Conservation (phyloP, 2,329 filamentous ascomycete species). For the Coniosporium tulheliwenetii region DNA sequence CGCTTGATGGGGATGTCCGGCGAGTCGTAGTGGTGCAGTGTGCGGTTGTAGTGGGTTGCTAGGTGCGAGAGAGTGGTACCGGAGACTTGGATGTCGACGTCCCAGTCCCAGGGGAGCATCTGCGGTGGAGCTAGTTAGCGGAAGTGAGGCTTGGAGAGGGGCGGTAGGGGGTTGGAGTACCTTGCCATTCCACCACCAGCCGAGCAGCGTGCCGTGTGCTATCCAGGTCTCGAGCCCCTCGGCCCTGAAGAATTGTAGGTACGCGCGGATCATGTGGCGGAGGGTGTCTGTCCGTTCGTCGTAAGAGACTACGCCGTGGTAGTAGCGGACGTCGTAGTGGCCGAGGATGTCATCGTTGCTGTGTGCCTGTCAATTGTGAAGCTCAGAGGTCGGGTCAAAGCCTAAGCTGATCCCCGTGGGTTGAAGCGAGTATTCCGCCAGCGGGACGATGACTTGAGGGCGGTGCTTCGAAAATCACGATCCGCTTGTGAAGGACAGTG, state of each 20-base stretch:
- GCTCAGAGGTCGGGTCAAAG: too few species aligned
- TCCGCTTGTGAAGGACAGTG: too few species aligned
- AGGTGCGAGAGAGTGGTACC: constrained; percentile 45
- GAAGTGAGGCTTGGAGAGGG: background rate
- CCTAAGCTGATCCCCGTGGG: too few species aligned
- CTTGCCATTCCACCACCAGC: constrained; percentile 76
- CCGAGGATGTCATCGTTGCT: constrained; percentile 40
- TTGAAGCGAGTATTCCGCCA: too few species aligned
- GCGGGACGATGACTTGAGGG: too few species aligned
- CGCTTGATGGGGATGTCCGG: constrained; percentile 23
- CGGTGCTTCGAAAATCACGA: too few species aligned
- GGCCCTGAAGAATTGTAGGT: constrained; percentile 49
- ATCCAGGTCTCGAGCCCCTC: constrained; percentile 69
- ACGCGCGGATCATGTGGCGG: constrained; percentile 55
- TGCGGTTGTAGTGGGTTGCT: constrained; percentile 15
- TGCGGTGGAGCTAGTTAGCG: constrained; percentile 23
- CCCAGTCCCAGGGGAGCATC: constrained; percentile 73
- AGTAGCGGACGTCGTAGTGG: constrained; percentile 65
- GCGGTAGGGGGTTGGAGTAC: constrained; percentile 16
- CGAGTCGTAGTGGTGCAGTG: constrained; percentile 11
- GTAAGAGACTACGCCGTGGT: constrained; percentile 46
- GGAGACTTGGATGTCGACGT: constrained; percentile 68
- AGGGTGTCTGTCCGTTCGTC: constrained; percentile 51
- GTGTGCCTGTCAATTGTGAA: background rate
- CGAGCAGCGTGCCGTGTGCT: constrained; percentile 67